Percentiles rank a stretch among this genome's conserved stretches.
These are phyloP conservation scores for Pleurotus djamor DNA, from an alignment of 768 basidiomycete species.

Conservation along the genomic window DNA sequence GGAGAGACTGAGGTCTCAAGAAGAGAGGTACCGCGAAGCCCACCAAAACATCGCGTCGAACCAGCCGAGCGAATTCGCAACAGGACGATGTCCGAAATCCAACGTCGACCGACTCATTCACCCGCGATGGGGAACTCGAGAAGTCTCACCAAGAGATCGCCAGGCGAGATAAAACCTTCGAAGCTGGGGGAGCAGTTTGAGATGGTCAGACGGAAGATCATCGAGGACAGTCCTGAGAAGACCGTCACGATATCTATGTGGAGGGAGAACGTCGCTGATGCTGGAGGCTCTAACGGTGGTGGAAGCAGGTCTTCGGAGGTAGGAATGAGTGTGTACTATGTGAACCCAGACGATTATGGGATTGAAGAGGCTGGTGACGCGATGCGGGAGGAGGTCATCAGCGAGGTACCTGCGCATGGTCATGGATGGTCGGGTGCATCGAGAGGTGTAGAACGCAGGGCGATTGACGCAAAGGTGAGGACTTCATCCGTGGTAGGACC, in stretches of 20 bases:
- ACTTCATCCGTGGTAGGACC: not conserved
- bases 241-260: too few species aligned
- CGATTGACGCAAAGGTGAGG: not conserved
- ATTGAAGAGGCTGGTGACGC: too few species aligned
- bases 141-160: not conserved
- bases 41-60: not conserved
- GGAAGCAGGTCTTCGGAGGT: too few species aligned
- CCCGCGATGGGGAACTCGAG: not conserved
- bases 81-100: conserved; percentile 3
- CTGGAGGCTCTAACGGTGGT: too few species aligned
- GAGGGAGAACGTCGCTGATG: too few species aligned
- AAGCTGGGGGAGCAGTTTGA: conserved; percentile 24
- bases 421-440: not conserved
- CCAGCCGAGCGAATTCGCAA: not conserved
- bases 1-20: not conserved
- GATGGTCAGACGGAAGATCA: conserved; percentile 35
- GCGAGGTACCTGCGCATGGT: not conserved
- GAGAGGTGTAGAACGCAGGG: not conserved
- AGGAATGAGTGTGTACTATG: too few species aligned
- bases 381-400: too few species aligned
- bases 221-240: too few species aligned
- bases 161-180: not conserved
- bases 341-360: too few species aligned
- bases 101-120: not conserved
- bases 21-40: not conserved